These are phyloP conservation scores for Telopea speciosissima DNA, from an alignment of 177 flowering plant genomes.

Conservation along the genomic window DNA sequence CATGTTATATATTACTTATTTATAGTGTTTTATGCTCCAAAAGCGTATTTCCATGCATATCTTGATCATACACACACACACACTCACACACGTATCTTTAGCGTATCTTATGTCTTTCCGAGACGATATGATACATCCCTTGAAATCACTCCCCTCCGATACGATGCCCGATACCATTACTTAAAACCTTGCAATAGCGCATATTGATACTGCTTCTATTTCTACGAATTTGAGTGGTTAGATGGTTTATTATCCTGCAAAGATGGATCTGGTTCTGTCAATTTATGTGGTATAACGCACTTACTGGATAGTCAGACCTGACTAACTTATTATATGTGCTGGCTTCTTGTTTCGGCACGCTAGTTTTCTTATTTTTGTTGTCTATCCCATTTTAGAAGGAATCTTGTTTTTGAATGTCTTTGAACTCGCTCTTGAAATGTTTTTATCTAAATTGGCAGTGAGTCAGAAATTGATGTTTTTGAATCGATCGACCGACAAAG, in stretches of 20 bases:
- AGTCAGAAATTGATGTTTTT: conserved; percentile 89
- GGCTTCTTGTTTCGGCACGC: background rate
- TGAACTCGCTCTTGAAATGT: background rate
- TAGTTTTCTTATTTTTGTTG: background rate
- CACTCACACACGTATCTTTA: too few relatives aligned
- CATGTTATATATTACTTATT: too few relatives aligned
- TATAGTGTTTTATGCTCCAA: too few relatives aligned
- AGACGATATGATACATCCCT: too few relatives aligned
- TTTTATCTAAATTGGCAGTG: conserved; percentile 43
- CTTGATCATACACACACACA: too few relatives aligned
- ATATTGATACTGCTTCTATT: background rate
- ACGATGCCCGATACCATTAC: too few relatives aligned
- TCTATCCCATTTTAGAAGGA: background rate
- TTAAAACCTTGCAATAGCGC: too few relatives aligned
- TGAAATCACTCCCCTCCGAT: too few relatives aligned
- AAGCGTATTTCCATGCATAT: too few relatives aligned
- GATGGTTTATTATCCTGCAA: background rate
- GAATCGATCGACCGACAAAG: conserved; percentile 84
- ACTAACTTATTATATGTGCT: background rate
- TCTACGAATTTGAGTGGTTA: too few relatives aligned
- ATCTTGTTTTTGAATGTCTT: background rate
- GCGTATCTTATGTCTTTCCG: too few relatives aligned
- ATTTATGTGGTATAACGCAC: background rate
- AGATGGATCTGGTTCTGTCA: background rate
- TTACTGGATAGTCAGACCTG: background rate